phyloP scores from a whole-genome alignment of 2,329 filamentous ascomycete species.

The Fusarium pseudocircinatum region DNA sequence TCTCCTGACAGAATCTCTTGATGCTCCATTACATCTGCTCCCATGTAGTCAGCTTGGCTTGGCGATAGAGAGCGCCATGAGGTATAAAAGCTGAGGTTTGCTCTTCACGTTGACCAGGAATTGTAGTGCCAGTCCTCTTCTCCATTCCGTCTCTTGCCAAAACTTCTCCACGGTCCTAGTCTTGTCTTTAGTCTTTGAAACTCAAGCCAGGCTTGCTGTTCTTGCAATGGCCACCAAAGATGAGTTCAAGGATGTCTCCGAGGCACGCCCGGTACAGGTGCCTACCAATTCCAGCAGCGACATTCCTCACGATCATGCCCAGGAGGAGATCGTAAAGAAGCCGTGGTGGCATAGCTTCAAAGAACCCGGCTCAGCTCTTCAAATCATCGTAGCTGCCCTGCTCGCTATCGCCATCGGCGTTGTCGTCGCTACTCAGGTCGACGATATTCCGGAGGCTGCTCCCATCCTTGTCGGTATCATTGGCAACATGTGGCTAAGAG shows the following conservation, averaged over 20 bases:
- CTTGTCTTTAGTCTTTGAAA: constrained; percentile 3
- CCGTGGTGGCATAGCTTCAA: constrained; percentile 51
- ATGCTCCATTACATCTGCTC: constrained; percentile 10
- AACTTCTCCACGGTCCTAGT: background rate
- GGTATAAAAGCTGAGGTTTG: constrained; percentile 26
- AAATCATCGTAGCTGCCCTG: constrained; percentile 60
- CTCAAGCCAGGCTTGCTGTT: constrained; percentile 17
- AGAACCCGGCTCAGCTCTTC: constrained; percentile 56
- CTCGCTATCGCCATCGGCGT: constrained; percentile 62
- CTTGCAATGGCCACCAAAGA: constrained; percentile 30
- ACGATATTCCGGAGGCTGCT: constrained; percentile 54
- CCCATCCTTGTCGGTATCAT: constrained; percentile 57
- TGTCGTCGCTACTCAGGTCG: constrained; percentile 54
- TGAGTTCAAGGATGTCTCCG: constrained; percentile 29
- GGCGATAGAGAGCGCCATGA: constrained; percentile 17
- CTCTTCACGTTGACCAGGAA: background rate
- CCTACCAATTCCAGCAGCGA: constrained; percentile 31
- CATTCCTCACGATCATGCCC: constrained; percentile 3
- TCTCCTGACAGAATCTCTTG: constrained; percentile 12
- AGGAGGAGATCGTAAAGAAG: constrained; percentile 41
- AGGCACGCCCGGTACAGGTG: constrained; percentile 28
- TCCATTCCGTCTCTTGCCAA: constrained; percentile 1
- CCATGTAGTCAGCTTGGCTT: constrained; percentile 24
- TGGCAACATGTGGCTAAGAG: constrained; percentile 60
- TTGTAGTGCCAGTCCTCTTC: background rate